Conservation (phyloP, 2,329 filamentous ascomycete species). For the Cladosporium cucumerinum region DNA sequence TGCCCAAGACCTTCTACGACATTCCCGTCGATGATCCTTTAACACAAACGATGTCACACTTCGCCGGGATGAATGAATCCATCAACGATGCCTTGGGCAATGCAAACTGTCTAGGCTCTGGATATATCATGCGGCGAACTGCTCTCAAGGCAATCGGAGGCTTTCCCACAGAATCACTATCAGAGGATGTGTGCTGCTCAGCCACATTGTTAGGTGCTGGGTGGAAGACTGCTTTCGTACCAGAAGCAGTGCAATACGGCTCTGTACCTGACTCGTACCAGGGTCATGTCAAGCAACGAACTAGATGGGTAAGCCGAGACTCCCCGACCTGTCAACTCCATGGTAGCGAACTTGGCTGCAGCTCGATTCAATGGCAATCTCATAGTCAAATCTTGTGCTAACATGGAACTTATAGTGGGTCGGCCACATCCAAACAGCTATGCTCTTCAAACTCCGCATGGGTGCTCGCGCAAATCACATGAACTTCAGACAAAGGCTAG, state of each 20-base stretch:
- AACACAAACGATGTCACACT: conserved; percentile 56
- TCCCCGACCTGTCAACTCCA: not conserved
- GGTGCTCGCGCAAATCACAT: conserved; percentile 14
- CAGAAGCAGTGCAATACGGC: conserved; percentile 59
- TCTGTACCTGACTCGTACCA: conserved; percentile 57
- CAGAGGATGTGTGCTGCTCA: conserved; percentile 60
- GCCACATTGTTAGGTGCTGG: conserved; percentile 57
- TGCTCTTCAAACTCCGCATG: conserved; percentile 18
- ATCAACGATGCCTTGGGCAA: conserved; percentile 48
- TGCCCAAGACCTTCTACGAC: conserved; percentile 65
- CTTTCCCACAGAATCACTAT: conserved; percentile 58
- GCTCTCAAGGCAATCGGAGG: conserved; percentile 61
- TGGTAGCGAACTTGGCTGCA: not conserved
- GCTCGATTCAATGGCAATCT: not conserved
- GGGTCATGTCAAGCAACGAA: conserved; percentile 56
- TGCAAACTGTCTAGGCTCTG: conserved; percentile 64
- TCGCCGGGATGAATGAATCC: conserved; percentile 53
- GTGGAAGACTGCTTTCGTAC: conserved; percentile 60
- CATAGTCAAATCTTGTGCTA: not conserved
- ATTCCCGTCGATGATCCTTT: conserved; percentile 58
- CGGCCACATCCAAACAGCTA: conserved; percentile 18
- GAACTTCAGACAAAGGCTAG: conserved; percentile 40
- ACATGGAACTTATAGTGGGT: not conserved
- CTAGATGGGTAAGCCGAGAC: conserved; percentile 43
- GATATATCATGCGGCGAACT: conserved; percentile 57